These are phyloP conservation scores for Westerdykella ornata DNA, from an alignment of 2,329 filamentous ascomycete genomes.

Conservation along the genomic window DNA sequence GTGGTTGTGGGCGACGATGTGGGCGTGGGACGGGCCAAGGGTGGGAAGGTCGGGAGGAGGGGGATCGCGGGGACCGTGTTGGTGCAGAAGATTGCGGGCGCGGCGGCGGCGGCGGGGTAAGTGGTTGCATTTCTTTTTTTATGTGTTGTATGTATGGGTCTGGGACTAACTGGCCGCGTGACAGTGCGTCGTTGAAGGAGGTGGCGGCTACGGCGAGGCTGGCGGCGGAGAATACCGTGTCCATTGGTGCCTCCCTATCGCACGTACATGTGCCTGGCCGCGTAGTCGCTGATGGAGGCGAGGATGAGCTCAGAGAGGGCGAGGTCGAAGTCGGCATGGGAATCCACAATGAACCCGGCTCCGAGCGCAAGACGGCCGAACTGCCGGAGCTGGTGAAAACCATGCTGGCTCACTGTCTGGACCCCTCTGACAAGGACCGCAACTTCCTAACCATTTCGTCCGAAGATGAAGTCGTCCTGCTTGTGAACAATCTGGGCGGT, in stretches of 20 bases:
- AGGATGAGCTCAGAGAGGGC: slow-evolving; percentile 53
- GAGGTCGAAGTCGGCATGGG: slow-evolving; percentile 67
- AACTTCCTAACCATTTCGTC: slow-evolving; percentile 59
- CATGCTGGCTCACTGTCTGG: slow-evolving; percentile 61
- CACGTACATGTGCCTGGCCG: slow-evolving; percentile 93
- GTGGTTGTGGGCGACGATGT: slow-evolving; percentile 89
- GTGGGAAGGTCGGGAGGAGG: slow-evolving; percentile 85
- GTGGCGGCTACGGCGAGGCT: slow-evolving; percentile 66
- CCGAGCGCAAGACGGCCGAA: slow-evolving; percentile 39
- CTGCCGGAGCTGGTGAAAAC: slow-evolving; percentile 44
- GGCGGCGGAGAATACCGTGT: slow-evolving; percentile 69
- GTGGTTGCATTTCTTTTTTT: slow-evolving; percentile 15
- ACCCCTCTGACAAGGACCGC: slow-evolving; percentile 59
- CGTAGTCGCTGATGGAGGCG: slow-evolving; percentile 46
- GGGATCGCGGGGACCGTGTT: slow-evolving; percentile 89
- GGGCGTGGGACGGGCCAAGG: slow-evolving; percentile 71
- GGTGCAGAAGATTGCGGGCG: slow-evolving; percentile 85
- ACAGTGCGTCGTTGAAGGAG: slow-evolving; percentile 53
- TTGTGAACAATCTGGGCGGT: slow-evolving; percentile 71
- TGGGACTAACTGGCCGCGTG: slow-evolving; percentile 3
- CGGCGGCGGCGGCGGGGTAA: slow-evolving; percentile 65
- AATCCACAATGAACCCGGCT: slow-evolving; percentile 61
- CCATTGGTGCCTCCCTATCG: slow-evolving; percentile 75
- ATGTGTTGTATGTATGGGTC: not conserved
- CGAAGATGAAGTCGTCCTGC: slow-evolving; percentile 57